phyloP scores from a whole-genome alignment of 129 eudicot genomes.

The Chrysanthemum seticuspe region DNA sequence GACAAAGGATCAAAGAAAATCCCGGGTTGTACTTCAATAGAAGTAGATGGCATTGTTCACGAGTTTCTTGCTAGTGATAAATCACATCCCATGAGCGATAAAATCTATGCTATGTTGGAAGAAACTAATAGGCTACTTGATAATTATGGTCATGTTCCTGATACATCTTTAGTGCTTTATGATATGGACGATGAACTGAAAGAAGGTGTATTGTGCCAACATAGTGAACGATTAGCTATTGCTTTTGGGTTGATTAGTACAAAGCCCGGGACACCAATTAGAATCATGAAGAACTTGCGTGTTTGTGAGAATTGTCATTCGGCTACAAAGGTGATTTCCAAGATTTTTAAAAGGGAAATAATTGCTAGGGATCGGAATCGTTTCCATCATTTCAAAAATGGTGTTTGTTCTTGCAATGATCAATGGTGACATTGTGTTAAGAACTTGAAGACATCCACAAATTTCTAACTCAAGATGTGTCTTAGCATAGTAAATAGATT shows the following conservation, averaged over 20 bases:
- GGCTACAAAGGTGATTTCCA: no score
- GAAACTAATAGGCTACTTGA: conserved; percentile 26
- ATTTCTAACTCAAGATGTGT: no score
- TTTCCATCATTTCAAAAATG: conserved; percentile 26
- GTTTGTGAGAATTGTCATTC: no score
- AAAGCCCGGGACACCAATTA: no score
- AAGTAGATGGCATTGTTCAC: no score
- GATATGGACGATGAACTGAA: conserved; percentile 26
- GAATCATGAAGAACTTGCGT: no score
- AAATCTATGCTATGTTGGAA: conserved; percentile 30
- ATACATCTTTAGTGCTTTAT: conserved; percentile 34
- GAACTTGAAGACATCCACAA: no score
- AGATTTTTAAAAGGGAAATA: no score
- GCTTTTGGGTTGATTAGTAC: not conserved
- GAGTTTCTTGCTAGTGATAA: no score
- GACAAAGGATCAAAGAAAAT: not conserved
- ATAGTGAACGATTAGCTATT: conserved; percentile 30
- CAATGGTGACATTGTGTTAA: conserved; percentile 8
- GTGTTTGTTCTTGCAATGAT: conserved; percentile 33
- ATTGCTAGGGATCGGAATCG: conserved; percentile 2
- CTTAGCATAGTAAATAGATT: no score
- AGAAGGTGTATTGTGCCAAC: conserved; percentile 23
- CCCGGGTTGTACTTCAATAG: no score
- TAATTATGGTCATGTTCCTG: conserved; percentile 2
- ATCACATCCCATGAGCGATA: no score